A percentile compares a stretch with the other conserved stretches of the same genome.
Evolutionary conservation across 306 rosid species (phyloP).

Genomic region (Prunus mume): DNA sequence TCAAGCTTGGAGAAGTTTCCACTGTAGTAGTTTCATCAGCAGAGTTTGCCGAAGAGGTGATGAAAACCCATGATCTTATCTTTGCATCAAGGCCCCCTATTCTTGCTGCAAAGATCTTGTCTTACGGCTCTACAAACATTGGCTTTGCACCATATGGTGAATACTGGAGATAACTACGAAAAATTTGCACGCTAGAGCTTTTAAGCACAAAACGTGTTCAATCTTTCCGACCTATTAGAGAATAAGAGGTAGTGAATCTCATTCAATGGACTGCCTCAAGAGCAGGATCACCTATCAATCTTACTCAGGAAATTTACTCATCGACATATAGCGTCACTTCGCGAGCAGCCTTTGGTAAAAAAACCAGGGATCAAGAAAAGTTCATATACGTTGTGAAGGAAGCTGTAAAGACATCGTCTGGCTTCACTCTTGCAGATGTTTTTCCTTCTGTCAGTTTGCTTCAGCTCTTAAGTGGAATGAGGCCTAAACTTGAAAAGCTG

Average conservation of each 20-base stretch:
- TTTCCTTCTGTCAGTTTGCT: conserved; percentile 41
- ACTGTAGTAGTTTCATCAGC: conserved; percentile 36
- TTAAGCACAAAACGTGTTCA: conserved; percentile 1
- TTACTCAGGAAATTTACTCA: conserved; percentile 19
- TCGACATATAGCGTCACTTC: conserved; percentile 14
- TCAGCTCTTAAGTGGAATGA: conserved; percentile 15
- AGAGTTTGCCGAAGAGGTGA: conserved; percentile 32
- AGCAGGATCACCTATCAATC: conserved; percentile 20
- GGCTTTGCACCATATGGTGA: too few relatives aligned
- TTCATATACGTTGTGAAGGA: conserved; percentile 2
- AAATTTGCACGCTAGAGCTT: conserved; percentile 27
- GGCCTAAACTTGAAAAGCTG: conserved; percentile 26
- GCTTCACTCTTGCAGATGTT: conserved; percentile 32
- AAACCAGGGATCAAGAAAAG: conserved; percentile 21
- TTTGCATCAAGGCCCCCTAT: conserved; percentile 30
- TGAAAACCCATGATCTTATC: conserved; percentile 35
- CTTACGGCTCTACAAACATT: background rate
- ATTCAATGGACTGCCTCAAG: conserved; percentile 19
- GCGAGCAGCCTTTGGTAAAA: conserved; percentile 36
- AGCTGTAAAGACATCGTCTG: background rate
- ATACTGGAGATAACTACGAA: background rate
- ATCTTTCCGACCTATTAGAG: background rate
- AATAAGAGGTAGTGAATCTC: background rate
- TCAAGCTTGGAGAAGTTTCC: conserved; percentile 39
- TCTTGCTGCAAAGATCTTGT: background rate